These are phyloP conservation scores for Trichoderma reesei DNA, from an alignment of 495 filamentous ascomycete genomes.

Conservation along the genomic window DNA sequence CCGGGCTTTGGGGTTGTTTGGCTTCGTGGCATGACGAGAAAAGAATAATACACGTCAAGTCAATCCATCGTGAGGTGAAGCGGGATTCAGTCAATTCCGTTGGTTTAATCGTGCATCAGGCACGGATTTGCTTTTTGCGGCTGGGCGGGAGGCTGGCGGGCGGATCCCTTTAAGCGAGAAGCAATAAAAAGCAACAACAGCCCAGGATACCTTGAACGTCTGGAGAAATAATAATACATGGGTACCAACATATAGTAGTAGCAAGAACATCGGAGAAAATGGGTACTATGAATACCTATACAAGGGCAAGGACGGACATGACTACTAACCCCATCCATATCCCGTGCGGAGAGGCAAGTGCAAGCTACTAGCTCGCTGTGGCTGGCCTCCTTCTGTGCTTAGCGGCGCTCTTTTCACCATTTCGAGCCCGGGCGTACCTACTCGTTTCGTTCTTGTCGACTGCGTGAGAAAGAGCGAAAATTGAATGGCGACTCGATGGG, in stretches of 20 bases:
- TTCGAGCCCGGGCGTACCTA: background rate
- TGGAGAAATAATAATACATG: no score
- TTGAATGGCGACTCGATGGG: no score
- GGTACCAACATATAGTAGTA: no score
- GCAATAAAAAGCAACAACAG: background rate
- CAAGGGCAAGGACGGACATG: no score
- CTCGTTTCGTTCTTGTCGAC: background rate
- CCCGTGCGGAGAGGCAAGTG: background rate
- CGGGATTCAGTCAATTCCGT: no score
- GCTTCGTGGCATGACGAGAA: no score
- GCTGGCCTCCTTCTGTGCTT: background rate
- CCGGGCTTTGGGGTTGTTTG: no score
- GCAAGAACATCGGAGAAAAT: background rate
- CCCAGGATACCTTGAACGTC: no score
- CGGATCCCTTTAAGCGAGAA: background rate
- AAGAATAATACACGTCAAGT: no score
- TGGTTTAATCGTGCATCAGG: no score
- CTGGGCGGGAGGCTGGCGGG: background rate
- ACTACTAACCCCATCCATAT: background rate
- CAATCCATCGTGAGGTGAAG: no score
- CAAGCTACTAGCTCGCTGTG: background rate
- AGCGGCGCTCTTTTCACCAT: constrained; percentile 1
- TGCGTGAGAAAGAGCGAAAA: no score
- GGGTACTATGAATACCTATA: background rate
- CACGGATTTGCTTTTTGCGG: background rate